Evolutionary conservation across 768 basidiomycete genomes (phyloP).

Genomic region (Termitomyces sp.): DNA sequence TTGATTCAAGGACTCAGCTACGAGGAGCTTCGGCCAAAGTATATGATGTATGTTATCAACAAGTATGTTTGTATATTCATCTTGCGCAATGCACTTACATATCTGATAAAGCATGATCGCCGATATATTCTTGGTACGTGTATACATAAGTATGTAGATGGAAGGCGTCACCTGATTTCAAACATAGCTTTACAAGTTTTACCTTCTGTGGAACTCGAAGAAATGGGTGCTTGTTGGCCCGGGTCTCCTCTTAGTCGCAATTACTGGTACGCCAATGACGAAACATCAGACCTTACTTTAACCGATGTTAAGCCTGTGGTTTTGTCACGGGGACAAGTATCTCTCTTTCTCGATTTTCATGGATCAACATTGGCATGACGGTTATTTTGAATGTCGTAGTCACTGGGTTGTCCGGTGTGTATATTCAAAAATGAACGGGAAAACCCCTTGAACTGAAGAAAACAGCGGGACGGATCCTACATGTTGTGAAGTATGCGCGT

Average conservation of each 20-base stretch:
- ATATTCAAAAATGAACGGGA: background rate
- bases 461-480: conserved; percentile 32
- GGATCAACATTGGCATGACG: conserved; percentile 29
- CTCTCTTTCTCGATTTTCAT: conserved; percentile 17
- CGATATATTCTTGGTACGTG: conserved; percentile 12
- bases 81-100: background rate
- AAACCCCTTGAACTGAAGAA: background rate
- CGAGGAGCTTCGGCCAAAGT: conserved; percentile 13
- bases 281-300: background rate
- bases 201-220: conserved; percentile 13
- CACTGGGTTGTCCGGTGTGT: conserved; percentile 29
- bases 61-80: conserved; percentile 8
- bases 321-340: conserved; percentile 13
- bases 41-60: conserved; percentile 14
- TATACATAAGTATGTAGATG: background rate
- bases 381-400: conserved; percentile 28
- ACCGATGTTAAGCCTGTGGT: conserved; percentile 13
- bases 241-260: conserved; percentile 7
- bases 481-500: conserved; percentile 22
- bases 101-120: conserved; percentile 10
- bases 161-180: background rate
- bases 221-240: conserved; percentile 10
- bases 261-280: conserved; percentile 10
- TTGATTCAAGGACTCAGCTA: conserved; percentile 7
- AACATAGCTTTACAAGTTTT: conserved; percentile 16